phyloP scores from a whole-genome alignment of 2,329 filamentous ascomycete species.

The Hymenoscyphus salicellus region DNA sequence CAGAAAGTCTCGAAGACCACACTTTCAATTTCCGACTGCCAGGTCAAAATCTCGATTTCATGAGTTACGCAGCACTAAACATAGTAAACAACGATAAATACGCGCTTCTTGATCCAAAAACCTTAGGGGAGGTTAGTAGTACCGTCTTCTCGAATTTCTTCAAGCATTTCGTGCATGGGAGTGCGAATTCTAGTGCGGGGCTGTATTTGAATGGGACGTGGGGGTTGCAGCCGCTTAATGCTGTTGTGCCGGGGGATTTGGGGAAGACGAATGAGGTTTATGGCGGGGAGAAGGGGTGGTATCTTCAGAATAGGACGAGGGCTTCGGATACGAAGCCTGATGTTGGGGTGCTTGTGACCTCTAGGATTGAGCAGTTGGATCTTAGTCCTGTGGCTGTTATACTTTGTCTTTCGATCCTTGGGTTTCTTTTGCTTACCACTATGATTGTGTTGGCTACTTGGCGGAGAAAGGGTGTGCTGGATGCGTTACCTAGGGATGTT shows the following conservation, averaged over 20 bases:
- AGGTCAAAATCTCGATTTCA: conserved; percentile 19
- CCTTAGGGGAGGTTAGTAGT: conserved; percentile 11
- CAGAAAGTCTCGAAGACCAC: conserved; percentile 16
- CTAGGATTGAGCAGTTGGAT: conserved; percentile 10
- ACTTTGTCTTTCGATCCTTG: conserved; percentile 14
- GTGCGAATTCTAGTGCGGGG: conserved; percentile 3
- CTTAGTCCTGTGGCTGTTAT: conserved; percentile 13
- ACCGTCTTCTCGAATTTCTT: conserved; percentile 20
- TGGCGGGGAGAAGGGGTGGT: no score
- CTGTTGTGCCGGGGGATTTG: conserved; percentile 12
- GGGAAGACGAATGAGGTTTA: no score
- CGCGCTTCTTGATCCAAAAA: conserved; percentile 12
- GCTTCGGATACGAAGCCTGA: conserved; percentile 5
- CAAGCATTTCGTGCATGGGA: conserved; percentile 15
- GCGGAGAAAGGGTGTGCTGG: conserved; percentile 6
- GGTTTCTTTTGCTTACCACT: conserved; percentile 9
- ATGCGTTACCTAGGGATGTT: conserved; percentile 17
- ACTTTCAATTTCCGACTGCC: conserved; percentile 20
- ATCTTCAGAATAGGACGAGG: conserved; percentile 9
- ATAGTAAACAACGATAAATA: conserved; percentile 9
- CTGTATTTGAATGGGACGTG: conserved; percentile 16
- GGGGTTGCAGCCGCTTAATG: conserved; percentile 12
- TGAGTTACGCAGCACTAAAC: conserved; percentile 14
- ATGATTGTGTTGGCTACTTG: conserved; percentile 3
- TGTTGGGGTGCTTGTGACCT: background rate